Evolutionary conservation across 345 rosid genomes (phyloP).

Genomic region (Citrus medica): DNA sequence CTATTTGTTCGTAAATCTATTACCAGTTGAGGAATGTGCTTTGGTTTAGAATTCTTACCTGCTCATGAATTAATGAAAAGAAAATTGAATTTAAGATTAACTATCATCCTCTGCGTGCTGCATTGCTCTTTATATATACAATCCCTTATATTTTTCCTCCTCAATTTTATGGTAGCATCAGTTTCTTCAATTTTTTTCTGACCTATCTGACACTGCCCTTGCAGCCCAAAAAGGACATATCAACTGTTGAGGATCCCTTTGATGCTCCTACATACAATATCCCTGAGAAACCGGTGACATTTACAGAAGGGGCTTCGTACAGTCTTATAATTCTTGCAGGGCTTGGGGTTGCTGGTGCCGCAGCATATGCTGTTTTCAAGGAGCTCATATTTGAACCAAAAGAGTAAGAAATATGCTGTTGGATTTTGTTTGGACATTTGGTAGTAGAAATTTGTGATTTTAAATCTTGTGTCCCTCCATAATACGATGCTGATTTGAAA

Average conservation of each 20-base stretch:
- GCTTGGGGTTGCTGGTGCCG: constrained; percentile 89
- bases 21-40: background rate
- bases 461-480: background rate
- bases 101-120: background rate
- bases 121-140: background rate
- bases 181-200: background rate
- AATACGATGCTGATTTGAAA: constrained; percentile 9
- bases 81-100: background rate
- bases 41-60: background rate
- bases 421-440: background rate
- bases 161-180: background rate
- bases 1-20: background rate
- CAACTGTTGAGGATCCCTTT: constrained; percentile 96
- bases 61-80: background rate
- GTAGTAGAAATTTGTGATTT: constrained; percentile 8
- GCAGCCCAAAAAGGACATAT: constrained; percentile 75
- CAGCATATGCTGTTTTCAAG: constrained; percentile 83
- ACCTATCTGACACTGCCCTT: background rate
- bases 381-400: constrained; percentile 94
- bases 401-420: constrained; percentile 54
- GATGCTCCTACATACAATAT: constrained; percentile 91
- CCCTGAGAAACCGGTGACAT: constrained; percentile 92
- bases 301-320: constrained; percentile 94
- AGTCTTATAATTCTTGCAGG: constrained; percentile 84
- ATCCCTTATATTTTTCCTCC: background rate